Base-by-base conservation (phyloP, 2,329 filamentous ascomycete genomes). In the Lomentospora prolificans region DNA sequence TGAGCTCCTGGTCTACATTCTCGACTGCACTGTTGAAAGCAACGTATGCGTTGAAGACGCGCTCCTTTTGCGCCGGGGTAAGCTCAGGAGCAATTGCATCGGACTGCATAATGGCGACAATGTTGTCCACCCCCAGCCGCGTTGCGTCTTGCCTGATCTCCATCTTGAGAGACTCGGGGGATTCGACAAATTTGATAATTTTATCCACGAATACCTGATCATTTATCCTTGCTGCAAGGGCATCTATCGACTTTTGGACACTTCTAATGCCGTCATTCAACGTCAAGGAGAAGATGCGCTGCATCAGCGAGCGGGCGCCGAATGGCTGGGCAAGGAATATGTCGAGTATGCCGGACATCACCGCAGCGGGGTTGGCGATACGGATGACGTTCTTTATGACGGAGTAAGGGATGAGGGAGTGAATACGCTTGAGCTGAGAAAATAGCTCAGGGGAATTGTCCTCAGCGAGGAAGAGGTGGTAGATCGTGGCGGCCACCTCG, bases 391-490 rank as follows among this genome's bases (percentile, higher is more conserved):
- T 96, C 75, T 99, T 99, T 67, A 99, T 78, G 51, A 96, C 76
- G 0, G 86, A 87, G 67, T 99, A 99, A 0, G 94, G 94, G 48
- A 99, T 87, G 56, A 97, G 80, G 0, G 91, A 96, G 67, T 99
- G 94, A 54, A 97, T 96, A 58, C 89, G 84, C 72, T 92, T 96
- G 3, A 88, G 85, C 70, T 99, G 94, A 0, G 90, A 90, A 68
- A 97, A 97, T 28, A 99, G 72, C 66, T 99, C 94, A 1, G 94
- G 91, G 0, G 92, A 96, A 69, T 99, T 99, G 72, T 99, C 94
- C 69, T 99, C 94, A 4, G 94, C 94, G 48, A 99, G 79, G 77
- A 99, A 99, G 31, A 99, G 77, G 69, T 99, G 94, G 67, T 99
- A 99, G 58, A 97, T 84, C 22, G 94, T 96, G 41, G 94, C 94